Evolutionary conservation across 1,284 basidiomycete genomes (phyloP).

Genomic region (Heliocybe sulcata): DNA sequence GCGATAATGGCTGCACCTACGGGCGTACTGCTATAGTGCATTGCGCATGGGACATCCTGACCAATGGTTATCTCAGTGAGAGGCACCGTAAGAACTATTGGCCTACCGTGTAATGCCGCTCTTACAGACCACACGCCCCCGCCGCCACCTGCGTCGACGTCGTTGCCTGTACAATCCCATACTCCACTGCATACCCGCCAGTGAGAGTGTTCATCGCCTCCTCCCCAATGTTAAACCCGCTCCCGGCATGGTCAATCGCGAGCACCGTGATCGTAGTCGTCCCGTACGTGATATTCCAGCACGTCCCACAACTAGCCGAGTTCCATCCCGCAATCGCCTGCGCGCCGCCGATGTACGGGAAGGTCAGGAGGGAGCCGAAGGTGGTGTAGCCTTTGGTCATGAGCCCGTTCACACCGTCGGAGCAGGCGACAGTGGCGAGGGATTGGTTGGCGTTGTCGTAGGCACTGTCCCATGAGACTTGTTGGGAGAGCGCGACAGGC

Average conservation of each 20-base stretch:
- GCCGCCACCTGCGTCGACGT: not conserved
- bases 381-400: slow-evolving; percentile 24
- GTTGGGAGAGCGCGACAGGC: slow-evolving; percentile 15
- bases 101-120: too few species aligned
- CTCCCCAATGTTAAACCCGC: slow-evolving; percentile 31
- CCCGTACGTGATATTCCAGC: slow-evolving; percentile 33
- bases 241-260: slow-evolving; percentile 31
- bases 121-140: not conserved
- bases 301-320: slow-evolving; percentile 36
- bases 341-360: slow-evolving; percentile 46
- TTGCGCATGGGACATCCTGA: too few species aligned
- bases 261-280: slow-evolving; percentile 28
- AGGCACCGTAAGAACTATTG: too few species aligned
- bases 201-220: slow-evolving; percentile 23
- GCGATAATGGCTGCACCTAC: too few species aligned
- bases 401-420: slow-evolving; percentile 42
- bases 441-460: slow-evolving; percentile 32
- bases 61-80: too few species aligned
- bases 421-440: slow-evolving; percentile 39
- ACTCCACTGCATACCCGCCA: not conserved
- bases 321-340: slow-evolving; percentile 32
- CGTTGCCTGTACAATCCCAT: not conserved
- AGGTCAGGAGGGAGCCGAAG: slow-evolving; percentile 38
- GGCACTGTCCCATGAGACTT: slow-evolving; percentile 31
- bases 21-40: too few species aligned